phyloP scores from a whole-genome alignment of 2,329 filamentous ascomycete genomes.

The Exophiala dermatitidis region DNA sequence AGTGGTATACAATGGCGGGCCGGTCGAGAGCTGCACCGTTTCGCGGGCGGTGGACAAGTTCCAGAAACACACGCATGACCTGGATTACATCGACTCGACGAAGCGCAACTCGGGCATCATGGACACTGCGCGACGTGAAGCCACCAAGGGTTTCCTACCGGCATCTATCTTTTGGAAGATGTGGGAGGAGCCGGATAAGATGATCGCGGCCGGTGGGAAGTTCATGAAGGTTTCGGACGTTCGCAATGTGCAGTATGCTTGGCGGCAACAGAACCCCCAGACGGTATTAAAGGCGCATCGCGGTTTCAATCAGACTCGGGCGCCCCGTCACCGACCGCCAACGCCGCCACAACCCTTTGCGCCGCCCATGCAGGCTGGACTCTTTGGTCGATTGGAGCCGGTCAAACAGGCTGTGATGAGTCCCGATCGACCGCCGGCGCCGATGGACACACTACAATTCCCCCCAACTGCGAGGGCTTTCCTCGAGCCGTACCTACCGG shows the following conservation, averaged over 20 bases:
- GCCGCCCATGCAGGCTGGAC: conserved; percentile 15
- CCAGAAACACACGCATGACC: conserved; percentile 39
- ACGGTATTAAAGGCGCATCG: conserved; percentile 39
- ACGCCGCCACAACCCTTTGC: conserved; percentile 14
- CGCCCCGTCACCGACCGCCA: conserved; percentile 12
- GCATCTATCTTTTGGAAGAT: conserved; percentile 45
- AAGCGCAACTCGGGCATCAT: conserved; percentile 45
- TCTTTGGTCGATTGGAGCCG: conserved; percentile 20
- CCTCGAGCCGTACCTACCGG: conserved; percentile 48
- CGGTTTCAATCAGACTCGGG: conserved; percentile 30
- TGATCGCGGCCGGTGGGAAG: conserved; percentile 40
- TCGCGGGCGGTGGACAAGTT: conserved; percentile 37
- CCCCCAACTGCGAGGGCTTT: conserved; percentile 40
- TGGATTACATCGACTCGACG: conserved; percentile 43
- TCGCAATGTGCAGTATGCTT: conserved; percentile 43
- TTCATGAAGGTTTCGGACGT: conserved; percentile 43
- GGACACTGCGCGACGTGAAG: conserved; percentile 41
- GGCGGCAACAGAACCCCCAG: conserved; percentile 41
- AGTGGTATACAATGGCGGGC: conserved; percentile 39
- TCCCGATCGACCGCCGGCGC: conserved; percentile 21
- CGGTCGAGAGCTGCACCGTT: conserved; percentile 40
- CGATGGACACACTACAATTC: conserved; percentile 39
- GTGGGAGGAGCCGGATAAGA: conserved; percentile 39
- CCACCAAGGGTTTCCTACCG: conserved; percentile 42
- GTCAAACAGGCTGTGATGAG: conserved; percentile 8